Base-by-base conservation (phyloP, 306 rosid genomes). In the Rubus parviflorus region DNA sequence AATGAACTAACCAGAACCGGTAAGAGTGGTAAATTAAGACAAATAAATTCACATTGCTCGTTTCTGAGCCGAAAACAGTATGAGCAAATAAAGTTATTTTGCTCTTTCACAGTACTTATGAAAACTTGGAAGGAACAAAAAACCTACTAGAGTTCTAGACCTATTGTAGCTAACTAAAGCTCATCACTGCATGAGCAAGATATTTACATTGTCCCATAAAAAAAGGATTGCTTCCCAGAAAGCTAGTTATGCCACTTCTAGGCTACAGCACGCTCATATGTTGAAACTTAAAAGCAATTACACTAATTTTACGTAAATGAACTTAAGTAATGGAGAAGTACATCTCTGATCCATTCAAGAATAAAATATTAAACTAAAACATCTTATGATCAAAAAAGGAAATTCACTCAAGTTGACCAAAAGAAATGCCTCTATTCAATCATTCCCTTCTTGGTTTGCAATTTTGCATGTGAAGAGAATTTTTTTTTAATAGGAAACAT, bases 111-210 rank as follows among this genome's bases (percentile, higher is more conserved):
- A 75, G 51, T 52, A 77, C 37, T 45, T 45, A 43, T 11, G 6
- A 56, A 30, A 46, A 66, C 30, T 65, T 64, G 71, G 72, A 56
- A 81, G 42, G 48, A 75, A 77, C 67, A 76, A 43, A 48, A 47
- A 72, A 70, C 54, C 70, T 57, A 17, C 43, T 47, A 15, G 35
- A 30, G 35, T 30, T 30, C 35, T 30, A 30, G 46, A 69, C 46
- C 57, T n/a, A 74, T 46, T 77, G 75, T 68, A 75, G 38, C 76
- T 37, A 66, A 48, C 75, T 67, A 20, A 71, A 25, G 83, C 41
- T 73, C 68, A 73, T 22, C 17, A 54, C 40, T 7, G 38, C 17
- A 40, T 4, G 53, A 66, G 51, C 71, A 38, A 66, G 48, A 66
- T 40, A 17, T 16, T 16, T 64, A n/a, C 3, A 42, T 1, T 42